Conservation (phyloP, 805 yeast species). For the Kluyveromyces aestuarii region DNA sequence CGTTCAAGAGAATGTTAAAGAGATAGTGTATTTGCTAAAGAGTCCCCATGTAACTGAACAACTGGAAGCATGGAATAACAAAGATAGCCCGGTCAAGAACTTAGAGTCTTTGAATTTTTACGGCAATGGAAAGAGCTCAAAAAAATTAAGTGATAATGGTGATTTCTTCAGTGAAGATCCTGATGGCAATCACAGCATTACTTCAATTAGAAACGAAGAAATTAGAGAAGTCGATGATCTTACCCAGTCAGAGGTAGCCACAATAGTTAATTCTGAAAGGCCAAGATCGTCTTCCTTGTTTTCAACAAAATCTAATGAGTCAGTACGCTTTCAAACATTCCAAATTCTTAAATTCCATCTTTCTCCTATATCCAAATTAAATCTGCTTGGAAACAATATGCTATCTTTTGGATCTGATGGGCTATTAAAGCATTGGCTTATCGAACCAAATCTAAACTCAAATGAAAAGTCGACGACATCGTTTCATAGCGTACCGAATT, state of each 20-base stretch:
- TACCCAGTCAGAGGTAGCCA: background rate
- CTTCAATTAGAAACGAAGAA: background rate
- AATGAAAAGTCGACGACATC: constrained; percentile 9
- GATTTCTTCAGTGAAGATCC: too few relatives aligned
- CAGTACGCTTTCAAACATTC: background rate
- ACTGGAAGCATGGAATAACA: constrained; percentile 16
- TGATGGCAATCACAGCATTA: background rate
- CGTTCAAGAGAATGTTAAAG: constrained; percentile 28
- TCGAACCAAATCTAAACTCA: constrained; percentile 9
- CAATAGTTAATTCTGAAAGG: background rate
- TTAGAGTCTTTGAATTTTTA: constrained; percentile 19
- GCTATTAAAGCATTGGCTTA: constrained; percentile 8
- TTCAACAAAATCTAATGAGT: constrained; percentile 3
- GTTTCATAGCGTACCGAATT: constrained; percentile 10
- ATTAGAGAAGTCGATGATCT: background rate
- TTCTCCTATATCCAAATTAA: constrained; percentile 4
- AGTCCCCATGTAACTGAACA: constrained; percentile 21
- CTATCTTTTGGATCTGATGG: constrained; percentile 7
- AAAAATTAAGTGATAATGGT: background rate
- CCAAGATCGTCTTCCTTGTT: constrained; percentile 8
- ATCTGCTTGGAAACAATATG: constrained; percentile 5
- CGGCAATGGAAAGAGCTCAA: background rate
- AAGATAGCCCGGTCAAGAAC: constrained; percentile 16
- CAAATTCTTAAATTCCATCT: constrained; percentile 5
- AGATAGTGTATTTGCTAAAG: constrained; percentile 26